Conservation (phyloP, 1,139 yeast genomes). For the Geotrichum bryndzae region DNA sequence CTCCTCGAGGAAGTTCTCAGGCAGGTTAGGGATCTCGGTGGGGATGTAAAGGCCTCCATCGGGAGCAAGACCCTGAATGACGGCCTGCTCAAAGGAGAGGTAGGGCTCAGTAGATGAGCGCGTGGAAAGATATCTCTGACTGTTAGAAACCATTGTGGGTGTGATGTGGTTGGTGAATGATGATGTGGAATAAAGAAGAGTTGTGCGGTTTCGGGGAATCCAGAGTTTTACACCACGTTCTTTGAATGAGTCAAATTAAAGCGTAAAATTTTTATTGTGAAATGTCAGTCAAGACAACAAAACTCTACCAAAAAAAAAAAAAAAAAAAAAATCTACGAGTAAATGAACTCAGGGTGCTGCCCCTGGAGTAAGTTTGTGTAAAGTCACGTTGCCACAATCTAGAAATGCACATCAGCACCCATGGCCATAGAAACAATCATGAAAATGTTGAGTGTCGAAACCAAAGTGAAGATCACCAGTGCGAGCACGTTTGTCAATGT, state of each 20-base stretch:
- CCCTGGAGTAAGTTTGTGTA: not conserved
- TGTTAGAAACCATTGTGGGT: conserved; percentile 12
- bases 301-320: not conserved
- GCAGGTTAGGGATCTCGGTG: conserved; percentile 65
- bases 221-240: not conserved
- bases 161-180: not conserved
- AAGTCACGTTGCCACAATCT: not conserved
- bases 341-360: not conserved
- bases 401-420: conserved; percentile 63
- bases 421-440: conserved; percentile 60
- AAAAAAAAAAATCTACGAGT: not conserved
- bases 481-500: conserved; percentile 48
- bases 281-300: not conserved
- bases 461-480: conserved; percentile 60
- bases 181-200: not conserved
- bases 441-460: conserved; percentile 67
- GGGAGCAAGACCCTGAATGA: conserved; percentile 87
- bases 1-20: conserved; percentile 49
- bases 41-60: conserved; percentile 97
- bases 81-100: conserved; percentile 82
- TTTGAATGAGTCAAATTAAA: not conserved
- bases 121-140: conserved; percentile 68
- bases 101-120: conserved; percentile 55
- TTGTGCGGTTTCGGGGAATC: not conserved
- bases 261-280: not conserved